Percentiles rank a stretch among this genome's conserved stretches.
Evolutionary conservation across 75 land plant species (phyloP).

Genomic region (Chamaecyparis obtusa): DNA sequence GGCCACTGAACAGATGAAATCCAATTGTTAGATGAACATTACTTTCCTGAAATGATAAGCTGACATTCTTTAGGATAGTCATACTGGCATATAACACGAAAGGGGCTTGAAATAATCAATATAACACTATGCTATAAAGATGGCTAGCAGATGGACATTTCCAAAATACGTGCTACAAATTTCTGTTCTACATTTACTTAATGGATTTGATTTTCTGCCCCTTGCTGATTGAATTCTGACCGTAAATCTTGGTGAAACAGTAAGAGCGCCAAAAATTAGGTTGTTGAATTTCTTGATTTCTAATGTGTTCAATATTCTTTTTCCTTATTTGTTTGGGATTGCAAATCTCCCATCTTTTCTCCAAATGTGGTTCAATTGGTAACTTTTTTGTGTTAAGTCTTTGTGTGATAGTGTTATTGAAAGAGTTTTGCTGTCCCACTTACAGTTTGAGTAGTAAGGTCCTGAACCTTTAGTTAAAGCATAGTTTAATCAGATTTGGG

Average conservation of each 20-base stretch:
- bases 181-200: not conserved
- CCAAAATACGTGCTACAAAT: not conserved
- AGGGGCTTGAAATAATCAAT: not conserved
- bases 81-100: not conserved
- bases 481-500: no score
- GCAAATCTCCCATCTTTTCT: not conserved
- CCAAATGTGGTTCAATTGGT: not conserved
- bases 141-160: not conserved
- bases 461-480: not conserved
- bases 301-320: not conserved
- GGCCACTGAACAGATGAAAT: not conserved
- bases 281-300: not conserved
- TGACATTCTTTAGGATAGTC: not conserved
- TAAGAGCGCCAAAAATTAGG: not conserved
- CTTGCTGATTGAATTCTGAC: not conserved
- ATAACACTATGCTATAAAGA: not conserved
- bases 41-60: not conserved
- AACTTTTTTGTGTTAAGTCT: not conserved
- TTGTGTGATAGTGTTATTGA: not conserved
- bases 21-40: not conserved
- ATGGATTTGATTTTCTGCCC: not conserved
- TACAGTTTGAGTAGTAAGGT: not conserved
- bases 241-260: not conserved
- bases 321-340: not conserved
- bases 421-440: not conserved